Evolutionary conservation across 2,329 filamentous ascomycete genomes (phyloP).

Genomic region (Stagonosporopsis vannaccii): DNA sequence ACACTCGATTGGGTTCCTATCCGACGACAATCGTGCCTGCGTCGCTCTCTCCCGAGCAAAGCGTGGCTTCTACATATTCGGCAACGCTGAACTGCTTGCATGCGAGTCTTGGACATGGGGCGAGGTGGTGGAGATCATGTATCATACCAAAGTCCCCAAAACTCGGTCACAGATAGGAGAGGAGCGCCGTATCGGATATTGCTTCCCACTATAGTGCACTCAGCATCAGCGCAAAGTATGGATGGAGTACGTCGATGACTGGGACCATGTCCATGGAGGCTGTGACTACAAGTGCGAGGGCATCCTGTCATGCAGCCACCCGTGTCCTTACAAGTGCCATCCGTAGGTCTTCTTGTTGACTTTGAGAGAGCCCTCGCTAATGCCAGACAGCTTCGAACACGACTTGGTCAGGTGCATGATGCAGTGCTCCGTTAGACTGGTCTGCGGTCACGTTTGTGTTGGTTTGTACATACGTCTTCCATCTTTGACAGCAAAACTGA

Average conservation of each 20-base stretch:
- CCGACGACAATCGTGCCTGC: constrained; percentile 68
- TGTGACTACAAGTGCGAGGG: constrained; percentile 39
- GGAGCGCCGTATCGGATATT: constrained; percentile 53
- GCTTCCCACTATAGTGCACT: constrained; percentile 69
- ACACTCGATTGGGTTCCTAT: constrained; percentile 74
- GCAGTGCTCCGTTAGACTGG: constrained; percentile 21
- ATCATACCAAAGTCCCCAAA: constrained; percentile 34
- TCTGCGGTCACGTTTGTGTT: constrained; percentile 42
- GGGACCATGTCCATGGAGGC: constrained; percentile 40
- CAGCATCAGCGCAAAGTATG: constrained; percentile 63
- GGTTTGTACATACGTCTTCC: constrained; percentile 6
- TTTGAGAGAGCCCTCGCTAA: background rate
- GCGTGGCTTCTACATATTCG: constrained; percentile 84
- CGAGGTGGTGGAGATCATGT: constrained; percentile 58
- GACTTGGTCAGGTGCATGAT: constrained; percentile 44
- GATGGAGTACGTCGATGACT: constrained; percentile 53
- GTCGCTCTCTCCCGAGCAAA: constrained; percentile 74
- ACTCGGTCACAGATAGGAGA: constrained; percentile 32
- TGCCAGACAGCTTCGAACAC: constrained; percentile 32
- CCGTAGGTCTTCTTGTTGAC: constrained; percentile 27
- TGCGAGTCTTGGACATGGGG: constrained; percentile 59
- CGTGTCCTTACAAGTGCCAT: constrained; percentile 44
- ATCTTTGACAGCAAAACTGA: background rate
- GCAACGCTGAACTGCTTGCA: constrained; percentile 68
- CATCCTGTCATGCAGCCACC: constrained; percentile 43